Evolutionary conservation across 2,329 filamentous ascomycete genomes (phyloP).

Genomic region (Cytospora paraplurivora): DNA sequence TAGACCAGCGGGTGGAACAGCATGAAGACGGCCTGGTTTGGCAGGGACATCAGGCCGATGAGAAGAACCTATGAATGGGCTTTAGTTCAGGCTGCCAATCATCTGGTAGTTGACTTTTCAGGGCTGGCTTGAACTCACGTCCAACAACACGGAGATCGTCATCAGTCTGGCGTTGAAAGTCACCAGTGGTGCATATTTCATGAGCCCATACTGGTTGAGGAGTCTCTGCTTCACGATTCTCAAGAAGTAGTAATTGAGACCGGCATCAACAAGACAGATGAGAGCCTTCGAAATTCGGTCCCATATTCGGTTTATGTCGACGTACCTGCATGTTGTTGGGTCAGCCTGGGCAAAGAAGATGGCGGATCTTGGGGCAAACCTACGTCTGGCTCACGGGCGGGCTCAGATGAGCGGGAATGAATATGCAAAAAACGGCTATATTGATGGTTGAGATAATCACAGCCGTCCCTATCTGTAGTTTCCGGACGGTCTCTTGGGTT

Average conservation of each 20-base stretch:
- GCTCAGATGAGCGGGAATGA: constrained; percentile 45
- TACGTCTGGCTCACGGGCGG: constrained; percentile 42
- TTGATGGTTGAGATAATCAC: constrained; percentile 51
- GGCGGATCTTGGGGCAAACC: not conserved
- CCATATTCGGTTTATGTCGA: constrained; percentile 51
- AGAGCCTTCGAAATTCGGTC: constrained; percentile 55
- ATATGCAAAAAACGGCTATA: constrained; percentile 44
- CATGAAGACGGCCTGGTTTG: constrained; percentile 37
- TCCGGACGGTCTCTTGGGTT: constrained; percentile 39
- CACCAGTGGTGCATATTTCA: constrained; percentile 53
- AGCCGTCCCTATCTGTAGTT: constrained; percentile 51
- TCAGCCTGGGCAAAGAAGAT: no score
- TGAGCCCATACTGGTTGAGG: constrained; percentile 48
- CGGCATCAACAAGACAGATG: constrained; percentile 52
- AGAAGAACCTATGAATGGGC: constrained; percentile 32
- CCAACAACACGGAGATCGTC: constrained; percentile 52
- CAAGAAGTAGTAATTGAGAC: constrained; percentile 57
- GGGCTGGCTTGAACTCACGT: constrained; percentile 37
- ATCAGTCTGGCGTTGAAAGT: constrained; percentile 54
- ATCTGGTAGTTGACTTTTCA: no score
- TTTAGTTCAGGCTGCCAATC: not conserved
- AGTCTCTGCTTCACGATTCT: constrained; percentile 48
- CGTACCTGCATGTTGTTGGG: constrained; percentile 32
- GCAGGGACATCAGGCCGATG: constrained; percentile 40
- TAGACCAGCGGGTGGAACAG: constrained; percentile 26